Conservation (phyloP, 495 filamentous ascomycete species). For the Terfezia boudieri region DNA sequence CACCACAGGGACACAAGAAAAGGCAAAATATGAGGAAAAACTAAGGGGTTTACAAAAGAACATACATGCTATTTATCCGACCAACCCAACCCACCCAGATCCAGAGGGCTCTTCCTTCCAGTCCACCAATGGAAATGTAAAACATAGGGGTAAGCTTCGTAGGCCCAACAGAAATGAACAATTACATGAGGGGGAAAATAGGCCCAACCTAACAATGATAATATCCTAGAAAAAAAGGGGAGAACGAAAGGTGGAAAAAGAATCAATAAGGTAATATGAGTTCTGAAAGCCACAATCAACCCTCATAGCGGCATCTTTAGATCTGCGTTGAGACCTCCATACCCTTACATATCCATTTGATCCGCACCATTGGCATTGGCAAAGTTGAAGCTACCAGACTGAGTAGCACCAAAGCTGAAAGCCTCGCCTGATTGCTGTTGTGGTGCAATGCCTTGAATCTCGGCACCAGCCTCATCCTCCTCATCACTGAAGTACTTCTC, state of each 20-base stretch:
- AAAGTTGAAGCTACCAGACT: constrained; percentile 70
- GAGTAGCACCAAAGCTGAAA: constrained; percentile 66
- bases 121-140: no score
- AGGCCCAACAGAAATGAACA: not conserved
- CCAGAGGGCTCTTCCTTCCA: no score
- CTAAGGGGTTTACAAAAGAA: not conserved
- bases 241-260: no score
- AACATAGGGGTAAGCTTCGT: not conserved
- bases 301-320: no score
- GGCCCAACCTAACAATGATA: not conserved
- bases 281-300: no score
- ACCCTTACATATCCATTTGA: constrained; percentile 92
- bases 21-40: not conserved
- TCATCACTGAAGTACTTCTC: constrained; percentile 99
- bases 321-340: not conserved
- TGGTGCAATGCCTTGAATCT: constrained; percentile 37
- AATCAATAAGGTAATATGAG: no score
- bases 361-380: constrained; percentile 59
- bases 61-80: not conserved
- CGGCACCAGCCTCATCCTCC: constrained; percentile 45
- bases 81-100: not conserved
- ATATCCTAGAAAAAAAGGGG: not conserved
- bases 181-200: not conserved
- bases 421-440: constrained; percentile 40
- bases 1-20: not conserved